Conservation (phyloP, 2,329 filamentous ascomycete species). For the Xylaria hypoxylon region DNA sequence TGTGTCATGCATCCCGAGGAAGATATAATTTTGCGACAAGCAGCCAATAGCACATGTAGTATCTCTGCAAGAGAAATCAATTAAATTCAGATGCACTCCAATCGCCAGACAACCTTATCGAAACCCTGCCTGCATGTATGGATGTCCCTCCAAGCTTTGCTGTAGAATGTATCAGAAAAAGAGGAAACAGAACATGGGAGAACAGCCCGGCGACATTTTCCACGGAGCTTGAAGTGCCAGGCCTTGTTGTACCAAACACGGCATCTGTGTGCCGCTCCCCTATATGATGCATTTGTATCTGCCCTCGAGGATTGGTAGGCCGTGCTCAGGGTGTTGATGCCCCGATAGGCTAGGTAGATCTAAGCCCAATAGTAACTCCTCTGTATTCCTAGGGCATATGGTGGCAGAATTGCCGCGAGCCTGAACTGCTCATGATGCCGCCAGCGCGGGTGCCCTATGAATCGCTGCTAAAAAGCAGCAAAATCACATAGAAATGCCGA, state of each 20-base stretch:
- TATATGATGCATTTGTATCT: conserved; percentile 37
- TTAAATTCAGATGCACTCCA: conserved; percentile 52
- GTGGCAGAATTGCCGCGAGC: conserved; percentile 41
- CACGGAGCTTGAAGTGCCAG: conserved; percentile 35
- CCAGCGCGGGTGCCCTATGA: conserved; percentile 43
- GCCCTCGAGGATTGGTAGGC: conserved; percentile 37
- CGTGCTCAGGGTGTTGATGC: conserved; percentile 20
- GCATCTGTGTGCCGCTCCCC: conserved; percentile 38
- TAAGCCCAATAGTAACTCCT: conserved; percentile 37
- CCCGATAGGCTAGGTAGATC: conserved; percentile 37
- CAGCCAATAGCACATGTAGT: conserved; percentile 18
- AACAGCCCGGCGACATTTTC: conserved; percentile 40
- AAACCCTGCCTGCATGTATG: conserved; percentile 51
- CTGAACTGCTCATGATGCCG: conserved; percentile 43
- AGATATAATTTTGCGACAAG: conserved; percentile 13
- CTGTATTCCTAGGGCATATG: conserved; percentile 39
- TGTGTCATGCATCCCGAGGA: conserved; percentile 21
- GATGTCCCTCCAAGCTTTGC: conserved; percentile 48
- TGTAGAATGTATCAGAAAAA: conserved; percentile 49
- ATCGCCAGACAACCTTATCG: conserved; percentile 51
- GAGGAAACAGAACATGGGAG: conserved; percentile 43
- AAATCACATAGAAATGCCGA: conserved; percentile 42
- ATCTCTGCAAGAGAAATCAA: conserved; percentile 47
- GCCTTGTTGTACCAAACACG: conserved; percentile 39
- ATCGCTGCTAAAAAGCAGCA: conserved; percentile 44